Conservation (phyloP, 495 filamentous ascomycete species). For the Poronia punctata region DNA sequence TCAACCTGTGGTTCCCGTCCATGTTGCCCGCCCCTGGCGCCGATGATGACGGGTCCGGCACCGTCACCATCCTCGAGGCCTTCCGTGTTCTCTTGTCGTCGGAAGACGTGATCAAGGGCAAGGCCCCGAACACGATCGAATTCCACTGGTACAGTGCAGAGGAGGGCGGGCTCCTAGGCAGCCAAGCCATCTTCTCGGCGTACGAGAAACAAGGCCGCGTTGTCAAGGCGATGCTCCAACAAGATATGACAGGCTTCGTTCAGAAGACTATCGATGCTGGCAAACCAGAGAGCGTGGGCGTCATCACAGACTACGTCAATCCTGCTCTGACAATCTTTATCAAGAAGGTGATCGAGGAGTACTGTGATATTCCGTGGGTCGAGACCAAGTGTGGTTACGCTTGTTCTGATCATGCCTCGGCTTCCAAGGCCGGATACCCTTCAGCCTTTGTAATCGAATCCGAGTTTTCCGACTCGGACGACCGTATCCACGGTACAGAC, state of each 20-base stretch:
- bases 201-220: constrained; percentile 72
- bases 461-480: constrained; percentile 74
- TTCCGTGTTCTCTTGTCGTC: constrained; percentile 51
- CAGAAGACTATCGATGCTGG: constrained; percentile 79
- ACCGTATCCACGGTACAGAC: constrained; percentile 85
- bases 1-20: constrained; percentile 84
- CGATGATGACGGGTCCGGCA: constrained; percentile 55
- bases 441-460: constrained; percentile 95
- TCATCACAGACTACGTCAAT: constrained; percentile 92
- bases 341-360: constrained; percentile 78
- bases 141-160: constrained; percentile 99
- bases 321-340: constrained; percentile 79
- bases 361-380: constrained; percentile 84
- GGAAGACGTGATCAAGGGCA: constrained; percentile 43
- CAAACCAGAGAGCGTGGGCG: constrained; percentile 76
- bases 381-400: constrained; percentile 96
- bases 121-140: constrained; percentile 77
- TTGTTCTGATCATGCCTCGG: constrained; percentile 95
- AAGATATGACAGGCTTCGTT: constrained; percentile 96
- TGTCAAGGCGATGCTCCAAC: constrained; percentile 96
- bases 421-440: constrained; percentile 90
- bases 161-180: constrained; percentile 88
- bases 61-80: constrained; percentile 55
- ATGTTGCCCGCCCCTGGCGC: constrained; percentile 62
- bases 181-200: constrained; percentile 77